A percentile compares a stretch with the other conserved stretches of the same genome.
Conservation (phyloP, 2,329 filamentous ascomycete genomes). For the Pyricularia pennisetigena region DNA sequence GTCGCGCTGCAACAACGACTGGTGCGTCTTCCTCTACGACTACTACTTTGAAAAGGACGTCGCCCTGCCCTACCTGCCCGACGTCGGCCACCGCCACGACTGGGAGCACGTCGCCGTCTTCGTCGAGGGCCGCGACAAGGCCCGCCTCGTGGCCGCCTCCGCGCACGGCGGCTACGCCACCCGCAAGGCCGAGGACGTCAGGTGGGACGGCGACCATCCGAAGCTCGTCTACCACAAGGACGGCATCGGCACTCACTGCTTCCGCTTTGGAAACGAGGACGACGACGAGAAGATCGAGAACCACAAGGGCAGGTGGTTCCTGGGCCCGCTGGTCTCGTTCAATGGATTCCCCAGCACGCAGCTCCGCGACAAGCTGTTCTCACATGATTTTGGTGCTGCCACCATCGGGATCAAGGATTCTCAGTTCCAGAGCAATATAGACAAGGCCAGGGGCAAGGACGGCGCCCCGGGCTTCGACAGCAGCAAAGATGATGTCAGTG, state of each 20-base stretch:
- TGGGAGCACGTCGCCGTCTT: slow-evolving; percentile 26
- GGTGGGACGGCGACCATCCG: slow-evolving; percentile 16
- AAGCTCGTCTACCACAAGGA: slow-evolving; percentile 30
- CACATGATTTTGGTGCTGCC: slow-evolving; percentile 15
- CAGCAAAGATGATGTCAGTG: background rate
- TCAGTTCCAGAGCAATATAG: background rate
- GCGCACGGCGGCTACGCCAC: slow-evolving; percentile 20
- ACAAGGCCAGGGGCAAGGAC: background rate
- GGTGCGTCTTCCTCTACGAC: slow-evolving; percentile 32
- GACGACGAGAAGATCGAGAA: slow-evolving; percentile 21
- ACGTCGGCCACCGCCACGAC: slow-evolving; percentile 24
- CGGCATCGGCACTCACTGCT: slow-evolving; percentile 21
- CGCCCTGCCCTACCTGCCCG: slow-evolving; percentile 7
- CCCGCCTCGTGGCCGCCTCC: slow-evolving; percentile 19
- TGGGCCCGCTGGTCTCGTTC: slow-evolving; percentile 19
- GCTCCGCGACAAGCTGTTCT: slow-evolving; percentile 13
- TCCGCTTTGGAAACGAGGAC: slow-evolving; percentile 19
- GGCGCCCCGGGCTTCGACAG: slow-evolving; percentile 1
- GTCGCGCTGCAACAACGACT: slow-evolving; percentile 30
- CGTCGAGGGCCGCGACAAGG: slow-evolving; percentile 14
- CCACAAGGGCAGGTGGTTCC: slow-evolving; percentile 22
- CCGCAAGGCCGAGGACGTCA: slow-evolving; percentile 10
- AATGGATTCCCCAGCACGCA: slow-evolving; percentile 18
- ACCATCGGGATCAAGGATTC: slow-evolving; percentile 14
- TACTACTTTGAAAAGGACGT: slow-evolving; percentile 38